A percentile compares a stretch with the other conserved stretches of the same genome.
Conservation (phyloP, 2,329 filamentous ascomycete genomes). For the Talaromyces verruculosus region DNA sequence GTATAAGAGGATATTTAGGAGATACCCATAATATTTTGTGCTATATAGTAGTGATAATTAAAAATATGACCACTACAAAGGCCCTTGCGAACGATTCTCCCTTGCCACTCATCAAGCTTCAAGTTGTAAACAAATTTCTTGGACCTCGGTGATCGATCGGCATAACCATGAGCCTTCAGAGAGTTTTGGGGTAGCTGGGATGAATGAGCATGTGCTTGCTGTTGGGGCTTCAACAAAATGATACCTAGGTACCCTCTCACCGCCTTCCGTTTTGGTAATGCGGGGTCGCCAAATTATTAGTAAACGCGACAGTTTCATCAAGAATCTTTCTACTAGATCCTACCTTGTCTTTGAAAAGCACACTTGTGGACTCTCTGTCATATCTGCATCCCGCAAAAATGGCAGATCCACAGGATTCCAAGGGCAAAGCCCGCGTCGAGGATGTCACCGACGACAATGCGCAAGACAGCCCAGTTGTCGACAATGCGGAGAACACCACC, state of each 20-base stretch:
- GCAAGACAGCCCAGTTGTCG: conserved; percentile 32
- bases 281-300: conserved; percentile 14
- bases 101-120: not conserved
- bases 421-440: conserved; percentile 32
- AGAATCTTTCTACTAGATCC: not conserved
- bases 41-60: not conserved
- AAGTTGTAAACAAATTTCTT: not conserved
- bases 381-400: conserved; percentile 28
- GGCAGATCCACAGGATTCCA: conserved; percentile 36
- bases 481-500: conserved; percentile 39
- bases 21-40: not conserved
- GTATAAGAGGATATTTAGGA: not conserved
- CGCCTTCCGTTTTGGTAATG: conserved; percentile 18
- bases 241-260: not conserved
- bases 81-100: too few species aligned
- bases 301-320: conserved; percentile 2
- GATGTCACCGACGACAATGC: conserved; percentile 22
- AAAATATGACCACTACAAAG: not conserved
- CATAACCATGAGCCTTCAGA: not conserved
- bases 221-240: not conserved
- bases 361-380: not conserved
- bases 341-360: not conserved
- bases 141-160: not conserved
- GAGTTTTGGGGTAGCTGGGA: not conserved
- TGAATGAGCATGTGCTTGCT: not conserved